Evolutionary conservation across 257 asterid genomes (phyloP).

Genomic region (Solanum ossicruentum): DNA sequence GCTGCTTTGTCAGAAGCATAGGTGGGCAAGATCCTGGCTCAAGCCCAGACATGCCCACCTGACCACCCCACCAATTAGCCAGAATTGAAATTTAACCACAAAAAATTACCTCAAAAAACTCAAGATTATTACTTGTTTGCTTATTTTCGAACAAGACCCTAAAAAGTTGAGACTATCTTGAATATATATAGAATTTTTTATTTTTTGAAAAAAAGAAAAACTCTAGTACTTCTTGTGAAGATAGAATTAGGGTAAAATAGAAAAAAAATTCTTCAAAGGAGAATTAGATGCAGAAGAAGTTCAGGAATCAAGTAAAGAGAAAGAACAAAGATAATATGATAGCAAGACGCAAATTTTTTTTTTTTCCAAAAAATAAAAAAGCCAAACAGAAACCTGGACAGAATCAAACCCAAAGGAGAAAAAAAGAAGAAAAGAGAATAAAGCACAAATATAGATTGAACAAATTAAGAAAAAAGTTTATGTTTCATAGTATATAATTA

Average conservation of each 20-base stretch:
- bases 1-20: conserved; percentile 7
- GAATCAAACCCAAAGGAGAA: not conserved
- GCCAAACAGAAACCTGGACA: not conserved
- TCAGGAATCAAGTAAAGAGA: not conserved
- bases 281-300: not conserved
- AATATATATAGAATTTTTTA: not conserved
- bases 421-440: conserved; percentile 5
- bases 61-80: conserved; percentile 70
- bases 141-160: not conserved
- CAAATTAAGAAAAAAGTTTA: not conserved
- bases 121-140: not conserved
- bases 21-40: conserved; percentile 29
- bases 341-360: not conserved
- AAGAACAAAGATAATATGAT: not conserved
- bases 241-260: not conserved
- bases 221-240: not conserved
- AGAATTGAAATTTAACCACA: not conserved
- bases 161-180: not conserved
- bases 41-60: conserved; percentile 28
- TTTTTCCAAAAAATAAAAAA: not conserved
- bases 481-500: not conserved
- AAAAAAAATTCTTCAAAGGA: not conserved
- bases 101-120: not conserved
- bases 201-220: no score
- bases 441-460: conserved; percentile 6